Conservation (phyloP, 192 early-diverging fungal genomes). For the Pecoramyces ruminantium region DNA sequence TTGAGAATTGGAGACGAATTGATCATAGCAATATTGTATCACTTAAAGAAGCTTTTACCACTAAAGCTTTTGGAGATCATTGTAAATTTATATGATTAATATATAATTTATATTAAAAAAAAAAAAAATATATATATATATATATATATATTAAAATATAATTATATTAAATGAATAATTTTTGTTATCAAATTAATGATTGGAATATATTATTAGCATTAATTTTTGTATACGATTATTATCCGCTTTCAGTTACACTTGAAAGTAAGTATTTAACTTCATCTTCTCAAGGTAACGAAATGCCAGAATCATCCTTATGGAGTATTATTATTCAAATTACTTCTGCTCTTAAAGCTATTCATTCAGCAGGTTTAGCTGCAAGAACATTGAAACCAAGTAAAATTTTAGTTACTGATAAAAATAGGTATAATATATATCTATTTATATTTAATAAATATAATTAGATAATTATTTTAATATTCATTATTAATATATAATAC, state of each 20-base stretch:
- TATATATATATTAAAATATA: no score
- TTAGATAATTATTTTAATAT: slow-evolving; percentile 5
- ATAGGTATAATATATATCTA: no score
- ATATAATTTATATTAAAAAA: no score
- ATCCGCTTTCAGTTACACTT: slow-evolving; percentile 63
- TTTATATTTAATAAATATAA: no score
- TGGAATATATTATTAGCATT: slow-evolving; percentile 34
- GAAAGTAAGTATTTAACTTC: slow-evolving; percentile 47
- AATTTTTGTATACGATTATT: slow-evolving; percentile 90
- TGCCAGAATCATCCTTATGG: slow-evolving; percentile 61
- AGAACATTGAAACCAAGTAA: slow-evolving; percentile 64
- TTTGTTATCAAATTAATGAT: neutral
- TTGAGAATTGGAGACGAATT: slow-evolving; percentile 74
- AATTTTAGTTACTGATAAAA: slow-evolving; percentile 67
- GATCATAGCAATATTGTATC: slow-evolving; percentile 70
- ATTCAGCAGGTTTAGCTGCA: slow-evolving; percentile 61
- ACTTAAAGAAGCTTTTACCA: slow-evolving; percentile 87
- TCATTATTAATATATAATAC: no score
- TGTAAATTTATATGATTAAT: slow-evolving; percentile 26
- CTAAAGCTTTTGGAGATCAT: slow-evolving; percentile 84
- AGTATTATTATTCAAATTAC: slow-evolving; percentile 63
- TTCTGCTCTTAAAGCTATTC: slow-evolving; percentile 64
- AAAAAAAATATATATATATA: no score
- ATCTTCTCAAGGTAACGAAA: slow-evolving; percentile 3
- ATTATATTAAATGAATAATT: no score